Conservation (phyloP, 441 rosid species). For the Erodium trifolium region DNA sequence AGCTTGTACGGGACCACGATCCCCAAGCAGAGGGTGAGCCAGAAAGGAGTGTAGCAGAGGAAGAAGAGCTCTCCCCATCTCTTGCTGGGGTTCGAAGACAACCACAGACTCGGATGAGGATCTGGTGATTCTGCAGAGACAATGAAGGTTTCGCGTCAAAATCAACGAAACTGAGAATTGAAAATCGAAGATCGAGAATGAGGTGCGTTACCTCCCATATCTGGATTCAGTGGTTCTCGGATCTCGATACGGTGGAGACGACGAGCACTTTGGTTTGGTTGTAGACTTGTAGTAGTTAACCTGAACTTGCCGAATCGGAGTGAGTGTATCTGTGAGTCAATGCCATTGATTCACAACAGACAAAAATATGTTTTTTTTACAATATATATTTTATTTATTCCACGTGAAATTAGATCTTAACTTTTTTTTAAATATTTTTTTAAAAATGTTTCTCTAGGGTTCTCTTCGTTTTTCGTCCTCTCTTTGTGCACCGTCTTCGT, state of each 20-base stretch:
- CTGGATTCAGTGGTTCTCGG: background rate
- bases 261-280: background rate
- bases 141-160: background rate
- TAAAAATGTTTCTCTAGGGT: no score
- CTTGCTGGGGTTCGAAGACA: slow-evolving; percentile 71
- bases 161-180: background rate
- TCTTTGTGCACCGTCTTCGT: no score
- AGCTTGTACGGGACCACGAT: slow-evolving; percentile 84
- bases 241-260: background rate
- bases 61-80: slow-evolving; percentile 97
- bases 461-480: no score
- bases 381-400: no score
- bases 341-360: background rate
- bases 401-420: no score
- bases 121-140: background rate
- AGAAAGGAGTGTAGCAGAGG: slow-evolving; percentile 84
- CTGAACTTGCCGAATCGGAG: no score
- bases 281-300: background rate
- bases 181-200: background rate
- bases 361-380: no score
- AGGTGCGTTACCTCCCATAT: background rate
- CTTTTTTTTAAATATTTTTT: no score
- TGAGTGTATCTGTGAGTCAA: background rate
- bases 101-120: slow-evolving; percentile 46
- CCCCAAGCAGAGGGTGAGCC: slow-evolving; percentile 90